Conservation (phyloP, 2,329 filamentous ascomycete genomes). For the Orbilia blumenaviensis region DNA sequence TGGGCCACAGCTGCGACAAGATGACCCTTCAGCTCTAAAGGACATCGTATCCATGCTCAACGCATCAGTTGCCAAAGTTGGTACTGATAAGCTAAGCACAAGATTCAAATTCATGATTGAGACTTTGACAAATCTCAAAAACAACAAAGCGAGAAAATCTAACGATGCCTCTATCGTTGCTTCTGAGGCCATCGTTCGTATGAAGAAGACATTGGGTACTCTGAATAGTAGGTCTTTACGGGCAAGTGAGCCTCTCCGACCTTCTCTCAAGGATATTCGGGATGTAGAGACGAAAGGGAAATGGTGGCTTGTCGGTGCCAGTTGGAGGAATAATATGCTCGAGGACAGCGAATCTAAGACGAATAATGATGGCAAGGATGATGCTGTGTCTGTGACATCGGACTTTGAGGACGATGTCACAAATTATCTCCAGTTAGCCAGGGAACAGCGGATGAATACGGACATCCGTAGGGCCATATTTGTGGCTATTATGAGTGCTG, state of each 20-base stretch:
- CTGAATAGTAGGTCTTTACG: slow-evolving; percentile 75
- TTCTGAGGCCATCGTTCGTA: slow-evolving; percentile 82
- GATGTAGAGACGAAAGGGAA: slow-evolving; percentile 87
- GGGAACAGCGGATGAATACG: slow-evolving; percentile 85
- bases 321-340: slow-evolving; percentile 70
- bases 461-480: slow-evolving; percentile 91
- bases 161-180: slow-evolving; percentile 72
- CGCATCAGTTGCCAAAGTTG: slow-evolving; percentile 73
- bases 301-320: slow-evolving; percentile 99
- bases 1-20: slow-evolving; percentile 82
- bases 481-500: slow-evolving; percentile 74
- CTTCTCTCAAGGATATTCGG: slow-evolving; percentile 82
- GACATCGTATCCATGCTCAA: slow-evolving; percentile 85
- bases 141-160: slow-evolving; percentile 81
- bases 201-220: slow-evolving; percentile 86
- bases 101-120: slow-evolving; percentile 98
- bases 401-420: slow-evolving; percentile 62
- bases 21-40: slow-evolving; percentile 87
- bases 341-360: slow-evolving; percentile 13
- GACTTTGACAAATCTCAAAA: slow-evolving; percentile 91
- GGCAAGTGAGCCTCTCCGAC: slow-evolving; percentile 80
- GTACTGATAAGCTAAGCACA: slow-evolving; percentile 77
- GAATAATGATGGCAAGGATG: not conserved
- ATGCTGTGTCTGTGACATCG: not conserved
- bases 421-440: slow-evolving; percentile 78